Percentiles rank a stretch among this genome's conserved stretches.
These are phyloP conservation scores for Angophora floribunda DNA, from an alignment of 345 rosid species.

Conservation along the genomic window DNA sequence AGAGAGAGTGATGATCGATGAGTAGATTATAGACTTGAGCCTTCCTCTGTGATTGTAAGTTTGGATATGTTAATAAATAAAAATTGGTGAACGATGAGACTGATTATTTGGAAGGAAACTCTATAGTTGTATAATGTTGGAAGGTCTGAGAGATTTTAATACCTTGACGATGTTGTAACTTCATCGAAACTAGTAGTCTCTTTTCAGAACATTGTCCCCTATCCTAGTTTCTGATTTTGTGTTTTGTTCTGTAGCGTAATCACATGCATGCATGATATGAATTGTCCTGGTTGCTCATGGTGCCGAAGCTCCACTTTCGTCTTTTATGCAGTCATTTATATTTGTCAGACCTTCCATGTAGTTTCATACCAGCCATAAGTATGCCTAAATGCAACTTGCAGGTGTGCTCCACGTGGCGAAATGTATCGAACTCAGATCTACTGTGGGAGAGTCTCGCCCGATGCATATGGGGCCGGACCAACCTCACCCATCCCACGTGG, in stretches of 20 bases:
- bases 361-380: background rate
- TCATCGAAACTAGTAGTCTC: background rate
- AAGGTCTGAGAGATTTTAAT: background rate
- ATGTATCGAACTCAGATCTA: conserved; percentile 62
- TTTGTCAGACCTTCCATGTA: background rate
- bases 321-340: background rate
- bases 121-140: background rate
- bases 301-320: background rate
- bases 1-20: background rate
- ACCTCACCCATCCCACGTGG: conserved; percentile 47
- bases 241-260: background rate
- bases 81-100: background rate
- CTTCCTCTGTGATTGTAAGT: background rate
- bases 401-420: conserved; percentile 94
- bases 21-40: background rate
- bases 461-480: conserved; percentile 49
- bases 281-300: background rate
- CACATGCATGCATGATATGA: background rate
- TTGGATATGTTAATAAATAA: background rate
- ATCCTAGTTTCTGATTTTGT: background rate
- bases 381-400: conserved; percentile 2
- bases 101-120: background rate
- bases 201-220: background rate
- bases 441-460: conserved; percentile 64
- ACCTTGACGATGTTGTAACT: background rate